Base-by-base conservation (phyloP, 805 yeast genomes). In the Debaryomyces prosopidis region DNA sequence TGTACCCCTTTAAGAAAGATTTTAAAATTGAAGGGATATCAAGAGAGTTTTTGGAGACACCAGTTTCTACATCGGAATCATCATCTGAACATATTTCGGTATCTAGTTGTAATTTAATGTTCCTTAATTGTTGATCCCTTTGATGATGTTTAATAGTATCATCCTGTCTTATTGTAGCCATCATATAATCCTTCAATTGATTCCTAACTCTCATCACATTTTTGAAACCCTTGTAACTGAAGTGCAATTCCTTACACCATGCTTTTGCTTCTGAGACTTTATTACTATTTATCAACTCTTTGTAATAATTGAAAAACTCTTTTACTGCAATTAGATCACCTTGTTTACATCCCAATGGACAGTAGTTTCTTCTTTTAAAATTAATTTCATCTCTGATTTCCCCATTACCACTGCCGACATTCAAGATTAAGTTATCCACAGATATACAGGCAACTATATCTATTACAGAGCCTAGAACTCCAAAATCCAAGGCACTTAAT, bases 371-470 rank as follows among this genome's bases (percentile, higher is more conserved):
- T 54, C 97, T 75, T 52, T 76, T 79, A 58, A 82, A 89, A 65
- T 88, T 89, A 16, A 92, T 80, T 47, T 87, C 96, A 55, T 94
- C 97, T 49, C 98, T 74, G 43, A 75, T 69, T 43, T 90, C 96
- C 1, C 86, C 83, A 40, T 83, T 76, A 5, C 70, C 61, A 12
- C 56, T 62, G 7, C 65, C 63, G 1, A 97, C 96, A 50, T 87
- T 89, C 55, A 88, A 59, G 19, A 94, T 65, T 57, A 94, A 73
- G 59, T 92, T 94, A 54, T 92, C 97, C 5, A 94, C 97, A 12
- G 96, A 89, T 18, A 94, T 74, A 66, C 98, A 92, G 0, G 98
- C 82, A 2, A 88, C 95, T 43, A 94, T 89, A 60, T 92, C 98
- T 20, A 92, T 75, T 1, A 88, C 96, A 1, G 85, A 80, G 1